phyloP scores from a whole-genome alignment of 176 grass and related monocot species.

The Tillandsia leiboldiana region DNA sequence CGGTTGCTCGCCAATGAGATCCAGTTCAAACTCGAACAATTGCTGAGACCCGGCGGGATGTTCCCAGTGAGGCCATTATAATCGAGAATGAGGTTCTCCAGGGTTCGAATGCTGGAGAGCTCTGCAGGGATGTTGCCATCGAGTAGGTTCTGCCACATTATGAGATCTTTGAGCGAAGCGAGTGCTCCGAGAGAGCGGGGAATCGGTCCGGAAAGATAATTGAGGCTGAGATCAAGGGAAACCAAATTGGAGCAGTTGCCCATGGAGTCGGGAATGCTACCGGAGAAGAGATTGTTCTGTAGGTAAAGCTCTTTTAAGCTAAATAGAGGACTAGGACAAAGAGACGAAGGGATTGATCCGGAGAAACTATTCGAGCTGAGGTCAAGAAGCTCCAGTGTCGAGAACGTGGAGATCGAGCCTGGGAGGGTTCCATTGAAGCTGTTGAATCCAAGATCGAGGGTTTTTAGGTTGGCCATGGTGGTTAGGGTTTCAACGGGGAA shows the following conservation, averaged over 20 bases:
- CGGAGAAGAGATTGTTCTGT: constrained; percentile 84
- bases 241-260: constrained; percentile 69
- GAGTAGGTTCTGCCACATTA: constrained; percentile 90
- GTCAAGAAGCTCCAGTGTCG: constrained; percentile 66
- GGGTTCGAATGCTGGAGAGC: constrained; percentile 34
- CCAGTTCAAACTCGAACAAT: constrained; percentile 79
- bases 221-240: constrained; percentile 94
- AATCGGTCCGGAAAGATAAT: constrained; percentile 59
- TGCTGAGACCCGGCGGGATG: constrained; percentile 50
- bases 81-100: constrained; percentile 93
- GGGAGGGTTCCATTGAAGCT: constrained; percentile 55
- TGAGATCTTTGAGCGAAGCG: constrained; percentile 55
- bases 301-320: constrained; percentile 69
- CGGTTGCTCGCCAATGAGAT: constrained; percentile 88
- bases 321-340: constrained; percentile 36
- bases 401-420: constrained; percentile 37
- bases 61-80: constrained; percentile 67
- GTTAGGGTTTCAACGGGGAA: constrained; percentile 38
- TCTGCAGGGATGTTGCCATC: constrained; percentile 77
- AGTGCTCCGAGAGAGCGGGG: constrained; percentile 49
- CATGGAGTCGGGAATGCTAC: constrained; percentile 53
- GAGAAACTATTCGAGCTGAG: constrained; percentile 83
- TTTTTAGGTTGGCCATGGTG: constrained; percentile 39
- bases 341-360: constrained; percentile 45
- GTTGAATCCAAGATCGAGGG: constrained; percentile 69